phyloP scores from a whole-genome alignment of 2,329 filamentous ascomycete genomes.

The Paraphaeosphaeria minitans region DNA sequence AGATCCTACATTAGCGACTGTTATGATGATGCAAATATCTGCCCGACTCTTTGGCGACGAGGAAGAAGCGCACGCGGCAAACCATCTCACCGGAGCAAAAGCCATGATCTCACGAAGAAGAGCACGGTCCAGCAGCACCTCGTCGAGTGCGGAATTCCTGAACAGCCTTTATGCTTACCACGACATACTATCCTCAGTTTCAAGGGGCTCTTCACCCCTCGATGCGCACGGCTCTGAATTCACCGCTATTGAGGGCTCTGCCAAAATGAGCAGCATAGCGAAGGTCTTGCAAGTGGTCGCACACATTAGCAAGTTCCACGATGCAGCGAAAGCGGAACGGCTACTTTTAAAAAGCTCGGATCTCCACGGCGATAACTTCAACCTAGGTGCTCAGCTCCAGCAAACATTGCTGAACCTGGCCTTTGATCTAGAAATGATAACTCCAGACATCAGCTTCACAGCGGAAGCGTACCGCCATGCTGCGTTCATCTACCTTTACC shows the following conservation, averaged over 20 bases:
- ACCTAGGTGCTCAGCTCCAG: conserved; percentile 25
- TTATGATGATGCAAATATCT: conserved; percentile 43
- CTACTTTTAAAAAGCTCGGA: neutral
- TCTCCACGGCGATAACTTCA: conserved; percentile 26
- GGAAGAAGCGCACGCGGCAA: conserved; percentile 31
- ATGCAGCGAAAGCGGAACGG: conserved; percentile 24
- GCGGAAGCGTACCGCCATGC: conserved; percentile 39
- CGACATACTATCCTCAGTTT: conserved; percentile 39
- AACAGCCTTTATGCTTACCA: conserved; percentile 40
- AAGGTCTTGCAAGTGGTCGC: conserved; percentile 33
- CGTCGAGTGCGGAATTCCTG: conserved; percentile 33
- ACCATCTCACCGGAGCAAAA: conserved; percentile 37
- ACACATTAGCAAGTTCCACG: conserved; percentile 33
- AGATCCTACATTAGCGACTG: conserved; percentile 36
- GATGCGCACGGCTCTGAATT: conserved; percentile 28
- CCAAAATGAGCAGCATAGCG: conserved; percentile 31
- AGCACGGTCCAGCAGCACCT: conserved; percentile 14
- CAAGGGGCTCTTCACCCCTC: conserved; percentile 31
- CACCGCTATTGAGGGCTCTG: conserved; percentile 29
- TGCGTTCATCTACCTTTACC: conserved; percentile 42
- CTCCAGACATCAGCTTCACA: conserved; percentile 26
- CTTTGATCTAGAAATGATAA: conserved; percentile 11
- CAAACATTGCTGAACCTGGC: conserved; percentile 25
- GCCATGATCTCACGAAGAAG: conserved; percentile 35
- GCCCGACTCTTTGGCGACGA: conserved; percentile 35